Conservation (phyloP, 2,329 filamentous ascomycete genomes). For the Pleomassaria siparia region DNA sequence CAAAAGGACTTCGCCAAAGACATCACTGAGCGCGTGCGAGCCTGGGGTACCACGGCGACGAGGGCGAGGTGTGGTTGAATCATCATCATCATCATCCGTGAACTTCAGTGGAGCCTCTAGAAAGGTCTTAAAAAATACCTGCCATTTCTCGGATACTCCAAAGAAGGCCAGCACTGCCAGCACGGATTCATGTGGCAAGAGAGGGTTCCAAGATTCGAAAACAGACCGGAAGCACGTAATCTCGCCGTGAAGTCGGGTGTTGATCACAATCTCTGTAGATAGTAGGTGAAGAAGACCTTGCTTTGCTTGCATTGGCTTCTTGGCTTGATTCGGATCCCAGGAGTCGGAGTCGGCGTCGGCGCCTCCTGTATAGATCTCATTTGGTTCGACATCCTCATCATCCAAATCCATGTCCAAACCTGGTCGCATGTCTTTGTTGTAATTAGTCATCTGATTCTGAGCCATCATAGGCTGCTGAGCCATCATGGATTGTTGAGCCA, state of each 20-base stretch:
- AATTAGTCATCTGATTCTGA: neutral
- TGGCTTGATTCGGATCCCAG: conserved; percentile 10
- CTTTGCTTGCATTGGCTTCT: conserved; percentile 34
- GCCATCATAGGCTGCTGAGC: neutral
- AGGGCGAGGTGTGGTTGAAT: conserved; percentile 35
- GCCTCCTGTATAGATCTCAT: neutral
- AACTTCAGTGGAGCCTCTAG: conserved; percentile 51
- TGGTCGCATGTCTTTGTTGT: neutral
- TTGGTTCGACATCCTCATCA: neutral
- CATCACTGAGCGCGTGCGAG: conserved; percentile 50
- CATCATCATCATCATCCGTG: conserved; percentile 31
- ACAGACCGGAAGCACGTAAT: conserved; percentile 33
- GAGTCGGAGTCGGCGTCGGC: neutral
- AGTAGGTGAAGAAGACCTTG: conserved; percentile 34
- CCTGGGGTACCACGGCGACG: conserved; percentile 51
- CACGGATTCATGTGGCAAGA: conserved; percentile 49
- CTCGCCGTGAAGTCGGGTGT: conserved; percentile 30
- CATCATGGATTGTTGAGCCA: neutral
- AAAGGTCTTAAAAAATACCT: conserved; percentile 49
- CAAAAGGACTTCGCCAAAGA: conserved; percentile 51
- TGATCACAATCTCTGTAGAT: conserved; percentile 34
- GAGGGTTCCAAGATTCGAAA: conserved; percentile 34
- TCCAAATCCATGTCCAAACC: neutral
- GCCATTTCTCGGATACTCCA: conserved; percentile 48
- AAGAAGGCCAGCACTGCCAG: conserved; percentile 48